phyloP scores from a whole-genome alignment of 805 yeast species.

The Lipomyces yamanashiensis region DNA sequence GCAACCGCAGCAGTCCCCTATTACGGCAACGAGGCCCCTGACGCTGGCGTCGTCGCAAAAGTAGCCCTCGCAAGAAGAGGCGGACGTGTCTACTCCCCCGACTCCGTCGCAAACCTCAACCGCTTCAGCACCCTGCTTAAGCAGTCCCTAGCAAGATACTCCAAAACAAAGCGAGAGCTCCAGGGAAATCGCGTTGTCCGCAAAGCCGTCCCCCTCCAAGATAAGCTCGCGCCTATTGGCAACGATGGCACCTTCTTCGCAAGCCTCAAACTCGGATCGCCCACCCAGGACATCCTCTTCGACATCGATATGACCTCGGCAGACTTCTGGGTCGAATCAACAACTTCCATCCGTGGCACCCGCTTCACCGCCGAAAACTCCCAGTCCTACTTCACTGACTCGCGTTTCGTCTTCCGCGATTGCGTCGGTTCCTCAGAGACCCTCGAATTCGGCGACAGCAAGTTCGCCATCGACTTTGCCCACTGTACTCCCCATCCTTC shows the following conservation, averaged over 20 bases:
- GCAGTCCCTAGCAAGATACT: slow-evolving; percentile 16
- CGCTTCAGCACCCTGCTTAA: slow-evolving; percentile 22
- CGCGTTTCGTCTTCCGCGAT: slow-evolving; percentile 28
- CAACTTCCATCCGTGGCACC: slow-evolving; percentile 33
- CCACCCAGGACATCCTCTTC: slow-evolving; percentile 28
- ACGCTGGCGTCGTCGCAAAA: slow-evolving; percentile 26
- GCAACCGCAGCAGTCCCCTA: slow-evolving; percentile 17
- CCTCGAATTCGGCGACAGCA: slow-evolving; percentile 15
- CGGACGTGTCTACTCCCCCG: slow-evolving; percentile 30
- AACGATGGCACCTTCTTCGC: slow-evolving; percentile 30
- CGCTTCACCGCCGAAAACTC: slow-evolving; percentile 27
- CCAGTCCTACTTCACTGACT: slow-evolving; percentile 33
- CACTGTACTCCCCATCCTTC: slow-evolving; percentile 35
- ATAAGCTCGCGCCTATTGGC: slow-evolving; percentile 36
- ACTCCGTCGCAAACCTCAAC: slow-evolving; percentile 25
- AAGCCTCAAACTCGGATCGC: slow-evolving; percentile 25
- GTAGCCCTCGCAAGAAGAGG: slow-evolving; percentile 25
- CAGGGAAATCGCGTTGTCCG: slow-evolving; percentile 36
- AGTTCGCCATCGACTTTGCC: slow-evolving; percentile 27
- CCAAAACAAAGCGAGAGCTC: slow-evolving; percentile 33
- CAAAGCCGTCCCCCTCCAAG: slow-evolving; percentile 29
- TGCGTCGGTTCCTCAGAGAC: slow-evolving; percentile 31
- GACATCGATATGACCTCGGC: slow-evolving; percentile 37
- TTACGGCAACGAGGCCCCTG: slow-evolving; percentile 13
- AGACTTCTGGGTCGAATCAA: slow-evolving; percentile 35